Base-by-base conservation (phyloP, 2,329 filamentous ascomycete species). In the Aspergillus pseudotamarii region DNA sequence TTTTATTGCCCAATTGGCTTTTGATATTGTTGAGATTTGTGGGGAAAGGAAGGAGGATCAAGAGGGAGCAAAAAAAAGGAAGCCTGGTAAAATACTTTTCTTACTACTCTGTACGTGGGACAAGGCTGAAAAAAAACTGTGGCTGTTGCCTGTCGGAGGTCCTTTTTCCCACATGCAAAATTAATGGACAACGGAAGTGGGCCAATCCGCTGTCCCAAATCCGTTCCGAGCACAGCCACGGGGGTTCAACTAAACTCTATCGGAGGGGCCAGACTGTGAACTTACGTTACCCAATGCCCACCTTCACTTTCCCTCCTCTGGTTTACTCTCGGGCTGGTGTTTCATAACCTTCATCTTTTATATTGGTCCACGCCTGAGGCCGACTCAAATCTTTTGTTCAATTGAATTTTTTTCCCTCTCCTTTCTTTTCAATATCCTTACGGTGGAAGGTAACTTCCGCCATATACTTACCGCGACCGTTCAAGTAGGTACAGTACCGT, bases 201-300 rank as follows among this genome's bases (percentile, higher is more conserved):
- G n/a, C 51, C 51, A 55, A 55, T 55, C 51, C 32, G n/a, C n/a
- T 12, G 16, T 19, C 32, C 11, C 19, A 11, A 38, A 23, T 38
- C 5, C 5, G n/a, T 19, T 55, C 21, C 12, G n/a, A 55, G 51
- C 51, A 55, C 51, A 55, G 51, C 51, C 51, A 55, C 51, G 12
- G 32, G 32, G 21, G 30, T 53, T 53, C 16, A 19, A 32, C 32
- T 38, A 23, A 55, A 55, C 32, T 55, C 51, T 55, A 55, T 55
- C 51, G 51, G n/a, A 36, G 51, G 50, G 51, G 51, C 51, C 32
- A 55, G 51, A 55, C 51, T 55, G 28, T 32, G 50, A 53, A 53
- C 50, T 53, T 53, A 53, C 50, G 50, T 53, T 53, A 26, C 45
- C 45, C 45, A 8, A 6, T 26, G 45, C 45, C 45, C 45, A 48